These are phyloP conservation scores for Cyclotella cryptica DNA, from an alignment of 108 stramenopile genomes.

Conservation along the genomic window DNA sequence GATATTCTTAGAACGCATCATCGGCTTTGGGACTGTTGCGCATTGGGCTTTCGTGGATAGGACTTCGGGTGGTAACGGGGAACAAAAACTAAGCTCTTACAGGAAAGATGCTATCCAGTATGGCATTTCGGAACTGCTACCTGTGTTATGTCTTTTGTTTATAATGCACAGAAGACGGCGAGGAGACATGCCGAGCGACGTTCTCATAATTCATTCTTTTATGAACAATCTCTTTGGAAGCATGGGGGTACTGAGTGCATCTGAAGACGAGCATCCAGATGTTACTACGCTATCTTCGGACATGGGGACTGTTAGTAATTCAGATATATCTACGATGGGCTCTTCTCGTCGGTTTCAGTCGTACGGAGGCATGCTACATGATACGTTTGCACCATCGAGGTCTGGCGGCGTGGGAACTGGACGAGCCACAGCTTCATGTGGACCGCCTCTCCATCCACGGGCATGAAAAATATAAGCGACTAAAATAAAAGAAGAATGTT, in stretches of 20 bases:
- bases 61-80: conserved; percentile 2
- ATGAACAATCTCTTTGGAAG: conserved; percentile 51
- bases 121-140: conserved; percentile 31
- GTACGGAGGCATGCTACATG: conserved; percentile 22
- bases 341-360: conserved; percentile 38
- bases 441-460: background rate
- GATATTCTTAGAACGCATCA: conserved; percentile 34
- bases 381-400: conserved; percentile 24
- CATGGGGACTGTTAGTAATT: background rate
- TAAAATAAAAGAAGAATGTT: no score
- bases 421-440: conserved; percentile 9
- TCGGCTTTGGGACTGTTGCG: conserved; percentile 41
- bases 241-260: conserved; percentile 22
- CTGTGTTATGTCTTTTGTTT: conserved; percentile 41
- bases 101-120: conserved; percentile 39
- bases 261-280: conserved; percentile 19
- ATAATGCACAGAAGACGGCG: conserved; percentile 49
- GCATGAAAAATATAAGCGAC: no score
- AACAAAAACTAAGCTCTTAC: conserved; percentile 9
- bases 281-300: background rate
- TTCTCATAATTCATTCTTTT: conserved; percentile 42
- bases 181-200: conserved; percentile 34
- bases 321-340: conserved; percentile 1
- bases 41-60: conserved; percentile 10
- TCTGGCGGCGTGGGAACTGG: background rate